Conservation (phyloP, 2,329 filamentous ascomycete species). For the Didymella keratinophila region DNA sequence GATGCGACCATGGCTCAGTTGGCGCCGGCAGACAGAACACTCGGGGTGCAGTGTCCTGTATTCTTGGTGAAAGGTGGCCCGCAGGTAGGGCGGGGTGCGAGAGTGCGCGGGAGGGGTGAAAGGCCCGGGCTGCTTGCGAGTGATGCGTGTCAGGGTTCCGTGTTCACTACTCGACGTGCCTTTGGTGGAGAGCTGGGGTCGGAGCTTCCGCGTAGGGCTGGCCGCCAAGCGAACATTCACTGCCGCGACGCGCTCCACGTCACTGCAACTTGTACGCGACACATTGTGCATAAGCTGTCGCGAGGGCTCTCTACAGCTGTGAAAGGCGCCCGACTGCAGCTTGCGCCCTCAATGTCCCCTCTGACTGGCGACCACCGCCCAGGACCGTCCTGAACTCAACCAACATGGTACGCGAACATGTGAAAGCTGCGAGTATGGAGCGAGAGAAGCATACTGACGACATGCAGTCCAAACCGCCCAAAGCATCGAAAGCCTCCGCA, state of each 20-base stretch:
- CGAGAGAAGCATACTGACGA: constrained; percentile 14
- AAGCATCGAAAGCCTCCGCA: constrained; percentile 44
- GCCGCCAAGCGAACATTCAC: constrained; percentile 24
- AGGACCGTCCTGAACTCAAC: constrained; percentile 5
- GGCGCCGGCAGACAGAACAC: constrained; percentile 27
- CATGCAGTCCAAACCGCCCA: constrained; percentile 43
- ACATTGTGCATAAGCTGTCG: neutral
- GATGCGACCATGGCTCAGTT: constrained; percentile 52
- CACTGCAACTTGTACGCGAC: constrained; percentile 6
- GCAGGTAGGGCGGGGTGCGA: constrained; percentile 15
- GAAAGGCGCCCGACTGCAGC: constrained; percentile 6
- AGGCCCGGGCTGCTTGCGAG: constrained; percentile 14
- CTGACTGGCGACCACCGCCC: constrained; percentile 7
- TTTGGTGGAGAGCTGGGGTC: constrained; percentile 26
- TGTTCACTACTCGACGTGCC: constrained; percentile 21
- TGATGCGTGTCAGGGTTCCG: constrained; percentile 28
- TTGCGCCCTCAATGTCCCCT: constrained; percentile 12
- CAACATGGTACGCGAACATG: constrained; percentile 19
- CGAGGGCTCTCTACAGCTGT: neutral
- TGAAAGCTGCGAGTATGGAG: constrained; percentile 2
- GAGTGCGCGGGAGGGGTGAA: constrained; percentile 12
- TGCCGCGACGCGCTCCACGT: constrained; percentile 20
- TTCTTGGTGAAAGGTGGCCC: constrained; percentile 3
- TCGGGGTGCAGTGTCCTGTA: too few species aligned
- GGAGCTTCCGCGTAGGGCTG: constrained; percentile 28